phyloP scores from a whole-genome alignment of 2,329 filamentous ascomycete genomes.

The Beauveria caledonica region DNA sequence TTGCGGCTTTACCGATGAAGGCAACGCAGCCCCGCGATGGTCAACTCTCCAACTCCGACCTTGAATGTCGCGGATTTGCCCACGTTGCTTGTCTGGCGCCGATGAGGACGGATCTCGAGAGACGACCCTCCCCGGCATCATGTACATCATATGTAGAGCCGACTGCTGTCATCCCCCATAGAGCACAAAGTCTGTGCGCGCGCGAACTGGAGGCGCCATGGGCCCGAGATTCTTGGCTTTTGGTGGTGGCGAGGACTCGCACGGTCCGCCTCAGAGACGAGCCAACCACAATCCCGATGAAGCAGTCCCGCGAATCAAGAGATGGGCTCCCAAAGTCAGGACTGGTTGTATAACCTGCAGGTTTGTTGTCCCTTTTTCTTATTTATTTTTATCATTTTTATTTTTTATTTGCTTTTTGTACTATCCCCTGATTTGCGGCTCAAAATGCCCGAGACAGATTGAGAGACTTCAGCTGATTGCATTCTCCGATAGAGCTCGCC shows the following conservation, averaged over 20 bases:
- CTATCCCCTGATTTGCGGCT: too few relatives aligned
- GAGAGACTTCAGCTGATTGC: not conserved
- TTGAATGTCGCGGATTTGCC: not conserved
- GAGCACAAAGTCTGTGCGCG: not conserved
- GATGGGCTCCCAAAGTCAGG: constrained; percentile 10
- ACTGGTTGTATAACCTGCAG: constrained; percentile 6
- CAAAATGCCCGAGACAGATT: too few relatives aligned
- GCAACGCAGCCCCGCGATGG: not conserved
- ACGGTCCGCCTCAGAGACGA: constrained; percentile 7
- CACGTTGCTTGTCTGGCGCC: not conserved
- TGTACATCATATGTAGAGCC: not conserved
- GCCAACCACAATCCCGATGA: constrained; percentile 2
- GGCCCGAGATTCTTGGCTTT: not conserved
- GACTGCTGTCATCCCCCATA: constrained; percentile 1
- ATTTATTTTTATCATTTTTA: too few relatives aligned
- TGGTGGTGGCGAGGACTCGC: not conserved
- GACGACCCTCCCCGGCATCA: not conserved
- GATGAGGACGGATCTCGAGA: not conserved
- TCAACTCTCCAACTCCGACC: not conserved
- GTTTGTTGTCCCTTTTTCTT: not conserved
- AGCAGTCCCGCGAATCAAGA: constrained; percentile 1
- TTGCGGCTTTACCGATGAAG: not conserved
- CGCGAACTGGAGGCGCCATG: not conserved
- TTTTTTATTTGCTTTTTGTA: too few relatives aligned
- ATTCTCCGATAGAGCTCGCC: not conserved